Base-by-base conservation (phyloP, 2,329 filamentous ascomycete genomes). In the Botryotinia convoluta region DNA sequence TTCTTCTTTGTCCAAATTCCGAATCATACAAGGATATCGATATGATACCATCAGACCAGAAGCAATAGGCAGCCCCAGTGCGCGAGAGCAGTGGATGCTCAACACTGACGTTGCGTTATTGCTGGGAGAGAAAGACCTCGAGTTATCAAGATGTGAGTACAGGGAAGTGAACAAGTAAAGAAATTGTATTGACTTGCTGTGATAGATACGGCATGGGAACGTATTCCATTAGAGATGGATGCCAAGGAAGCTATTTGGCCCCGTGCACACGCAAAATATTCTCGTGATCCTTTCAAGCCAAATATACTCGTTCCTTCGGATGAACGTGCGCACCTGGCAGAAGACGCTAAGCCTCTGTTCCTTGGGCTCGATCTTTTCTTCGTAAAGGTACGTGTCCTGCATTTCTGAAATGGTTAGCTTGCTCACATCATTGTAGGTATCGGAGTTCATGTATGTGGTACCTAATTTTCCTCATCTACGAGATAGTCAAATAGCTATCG, bases 71-170 rank as follows among this genome's bases (percentile, higher is more conserved):
- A 87, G 86, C 18, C 77, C 85, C 2, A 86, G 86, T 64, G 89
- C 88, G n/a, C 85, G 89, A 68, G 89, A 91, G 77, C 88, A 89
- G 76, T 92, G 90, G 89, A 81, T 91, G 72, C 84, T 91, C 68
- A 92, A 91, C 77, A 88, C 87, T 4, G 87, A 91, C 73, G 89
- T 87, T 68, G 89, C 90, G 14, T 82, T 91, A 22, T 84, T 92
- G 14, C 83, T 92, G 2, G 90, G 90, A 22, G 89, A 91, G 78
- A 91, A 90, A 78, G 90, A 92, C 76, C 82, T 90, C 32, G 82
- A 84, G 22, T 84, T 92, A 4, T 87, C 88, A 22, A 84, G 85
- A 83, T 91, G 88, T 90, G 82, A 83, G 87, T 62, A 54, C 35
- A 45, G 9, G 32, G 32, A 39, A 70, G 39, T 7, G 29, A 44